Percentiles rank a stretch among this genome's conserved stretches.
phyloP scores from a whole-genome alignment of 306 rosid species.

The Styphnolobium japonicum region DNA sequence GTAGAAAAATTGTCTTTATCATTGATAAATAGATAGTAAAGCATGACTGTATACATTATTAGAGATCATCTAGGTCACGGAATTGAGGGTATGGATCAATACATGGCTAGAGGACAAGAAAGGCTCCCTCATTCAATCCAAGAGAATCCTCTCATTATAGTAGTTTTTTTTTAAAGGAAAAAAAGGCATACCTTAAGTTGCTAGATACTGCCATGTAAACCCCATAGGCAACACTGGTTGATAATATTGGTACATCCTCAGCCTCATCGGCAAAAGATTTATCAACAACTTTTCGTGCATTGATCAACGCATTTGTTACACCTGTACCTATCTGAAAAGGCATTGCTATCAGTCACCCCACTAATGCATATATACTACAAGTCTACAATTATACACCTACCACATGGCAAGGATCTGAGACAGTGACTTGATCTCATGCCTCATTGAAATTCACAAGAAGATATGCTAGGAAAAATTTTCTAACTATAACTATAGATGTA shows the following conservation, averaged over 20 bases:
- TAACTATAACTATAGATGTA: not conserved
- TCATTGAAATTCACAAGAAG: not conserved
- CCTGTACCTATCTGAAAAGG: constrained; percentile 82
- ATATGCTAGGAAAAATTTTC: not conserved
- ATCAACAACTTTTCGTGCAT: constrained; percentile 62
- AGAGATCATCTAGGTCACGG: not conserved
- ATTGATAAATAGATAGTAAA: not conserved
- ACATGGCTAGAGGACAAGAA: not conserved
- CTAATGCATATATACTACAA: not conserved
- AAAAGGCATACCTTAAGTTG: constrained; percentile 69
- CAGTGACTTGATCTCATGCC: not conserved
- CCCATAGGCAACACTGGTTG: constrained; percentile 88
- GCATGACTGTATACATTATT: not conserved
- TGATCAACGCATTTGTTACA: constrained; percentile 75
- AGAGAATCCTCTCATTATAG: not conserved
- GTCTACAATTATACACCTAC: not conserved
- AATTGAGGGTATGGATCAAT: not conserved
- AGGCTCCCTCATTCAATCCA: not conserved
- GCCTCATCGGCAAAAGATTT: constrained; percentile 81
- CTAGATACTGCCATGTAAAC: constrained; percentile 91
- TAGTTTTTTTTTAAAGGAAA: not conserved
- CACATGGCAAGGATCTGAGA: not conserved
- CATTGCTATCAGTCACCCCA: not conserved
- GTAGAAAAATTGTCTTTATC: not conserved
- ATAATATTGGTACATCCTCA: constrained; percentile 68